These are phyloP conservation scores for Malbranchea cinnamomea DNA, from an alignment of 2,329 filamentous ascomycete genomes.

Conservation along the genomic window DNA sequence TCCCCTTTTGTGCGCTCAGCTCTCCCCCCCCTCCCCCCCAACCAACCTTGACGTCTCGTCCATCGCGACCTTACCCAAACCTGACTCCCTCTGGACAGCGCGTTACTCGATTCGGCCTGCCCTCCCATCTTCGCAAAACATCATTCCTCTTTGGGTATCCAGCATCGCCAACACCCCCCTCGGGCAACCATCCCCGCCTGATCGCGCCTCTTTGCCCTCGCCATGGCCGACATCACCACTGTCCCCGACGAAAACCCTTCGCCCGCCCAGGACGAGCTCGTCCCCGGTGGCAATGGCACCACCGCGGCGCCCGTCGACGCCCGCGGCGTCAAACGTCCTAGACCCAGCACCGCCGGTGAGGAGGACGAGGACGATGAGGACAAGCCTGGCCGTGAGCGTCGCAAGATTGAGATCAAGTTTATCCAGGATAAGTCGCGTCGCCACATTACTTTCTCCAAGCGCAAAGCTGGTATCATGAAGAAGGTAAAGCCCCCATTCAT, in stretches of 20 bases:
- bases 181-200: constrained; percentile 5
- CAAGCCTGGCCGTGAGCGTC: constrained; percentile 91
- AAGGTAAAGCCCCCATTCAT: constrained; percentile 53
- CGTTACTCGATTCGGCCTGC: constrained; percentile 33
- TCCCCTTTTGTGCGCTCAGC: too few species aligned
- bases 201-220: constrained; percentile 4
- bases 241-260: constrained; percentile 62
- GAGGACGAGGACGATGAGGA: constrained; percentile 97
- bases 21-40: constrained; percentile 10
- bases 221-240: constrained; percentile 67
- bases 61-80: constrained; percentile 24
- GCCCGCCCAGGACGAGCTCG: constrained; percentile 57
- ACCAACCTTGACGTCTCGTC: too few species aligned
- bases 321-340: constrained; percentile 80
- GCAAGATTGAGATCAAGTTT: constrained; percentile 99
- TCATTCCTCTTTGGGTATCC: constrained; percentile 31
- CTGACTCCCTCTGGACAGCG: constrained; percentile 25
- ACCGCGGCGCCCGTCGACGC: constrained; percentile 56
- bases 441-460: constrained; percentile 99
- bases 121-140: constrained; percentile 21
- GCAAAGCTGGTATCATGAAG: constrained; percentile 99
- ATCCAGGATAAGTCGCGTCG: constrained; percentile 99
- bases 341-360: constrained; percentile 62
- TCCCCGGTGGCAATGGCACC: constrained; percentile 45
- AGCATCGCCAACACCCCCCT: constrained; percentile 8